Conservation (phyloP, 108 stramenopile species). For the Seminavis robusta region DNA sequence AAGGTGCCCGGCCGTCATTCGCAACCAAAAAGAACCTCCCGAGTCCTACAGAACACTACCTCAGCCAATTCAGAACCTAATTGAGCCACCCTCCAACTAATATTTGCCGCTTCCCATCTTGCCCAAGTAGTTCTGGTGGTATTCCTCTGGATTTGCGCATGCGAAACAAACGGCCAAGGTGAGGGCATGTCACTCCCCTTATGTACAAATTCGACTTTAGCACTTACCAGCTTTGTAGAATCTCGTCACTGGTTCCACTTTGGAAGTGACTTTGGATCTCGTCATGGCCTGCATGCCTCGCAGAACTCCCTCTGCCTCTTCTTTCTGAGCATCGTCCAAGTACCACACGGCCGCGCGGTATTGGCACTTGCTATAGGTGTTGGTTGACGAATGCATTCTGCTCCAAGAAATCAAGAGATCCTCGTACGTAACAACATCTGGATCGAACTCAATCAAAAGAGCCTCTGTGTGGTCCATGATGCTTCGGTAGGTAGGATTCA, state of each 20-base stretch:
- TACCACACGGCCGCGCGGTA: conserved; percentile 63
- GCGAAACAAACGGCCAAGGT: conserved; percentile 38
- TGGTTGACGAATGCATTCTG: conserved; percentile 32
- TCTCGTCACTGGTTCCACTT: conserved; percentile 46
- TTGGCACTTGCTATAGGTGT: conserved; percentile 31
- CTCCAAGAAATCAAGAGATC: conserved; percentile 50
- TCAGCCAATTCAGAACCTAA: too few species aligned
- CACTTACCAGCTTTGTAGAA: conserved; percentile 5
- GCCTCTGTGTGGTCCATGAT: conserved; percentile 78
- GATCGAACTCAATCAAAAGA: conserved; percentile 63
- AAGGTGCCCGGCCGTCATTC: too few species aligned
- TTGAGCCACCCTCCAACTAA: too few species aligned
- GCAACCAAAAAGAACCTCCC: too few species aligned
- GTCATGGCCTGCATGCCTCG: conserved; percentile 19
- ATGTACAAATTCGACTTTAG: neutral
- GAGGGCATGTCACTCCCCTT: neutral
- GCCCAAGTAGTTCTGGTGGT: conserved; percentile 66
- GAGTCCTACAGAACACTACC: too few species aligned
- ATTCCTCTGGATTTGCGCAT: conserved; percentile 71
- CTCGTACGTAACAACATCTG: conserved; percentile 46
- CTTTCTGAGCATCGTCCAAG: conserved; percentile 36
- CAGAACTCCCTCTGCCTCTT: conserved; percentile 31
- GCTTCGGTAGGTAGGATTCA: conserved; percentile 60
- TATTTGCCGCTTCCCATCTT: conserved; percentile 19
- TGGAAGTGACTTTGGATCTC: conserved; percentile 25